Conservation (phyloP, 768 basidiomycete species). For the Kwoniella dendrophila region DNA sequence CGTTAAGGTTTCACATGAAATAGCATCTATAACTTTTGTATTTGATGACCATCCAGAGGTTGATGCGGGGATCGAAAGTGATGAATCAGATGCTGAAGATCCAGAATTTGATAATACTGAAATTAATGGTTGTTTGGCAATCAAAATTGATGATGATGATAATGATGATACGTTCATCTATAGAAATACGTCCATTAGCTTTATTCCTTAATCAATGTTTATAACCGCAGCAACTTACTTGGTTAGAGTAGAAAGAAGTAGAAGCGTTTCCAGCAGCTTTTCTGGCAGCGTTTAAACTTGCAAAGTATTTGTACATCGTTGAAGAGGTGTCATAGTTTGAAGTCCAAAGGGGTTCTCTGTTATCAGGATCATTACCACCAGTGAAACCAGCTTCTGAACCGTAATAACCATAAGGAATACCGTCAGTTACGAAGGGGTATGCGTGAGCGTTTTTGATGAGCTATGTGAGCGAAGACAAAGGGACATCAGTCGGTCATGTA, state of each 20-base stretch:
- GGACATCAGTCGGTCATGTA: too few species aligned
- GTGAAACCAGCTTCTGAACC: slow-evolving; percentile 50
- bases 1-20: slow-evolving; percentile 42
- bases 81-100: slow-evolving; percentile 24
- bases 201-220: neutral
- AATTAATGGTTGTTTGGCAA: slow-evolving; percentile 48
- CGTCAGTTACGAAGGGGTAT: slow-evolving; percentile 55
- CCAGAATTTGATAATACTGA: slow-evolving; percentile 51
- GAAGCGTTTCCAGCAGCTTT: slow-evolving; percentile 44
- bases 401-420: slow-evolving; percentile 57
- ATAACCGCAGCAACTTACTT: slow-evolving; percentile 24
- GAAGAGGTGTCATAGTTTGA: slow-evolving; percentile 41
- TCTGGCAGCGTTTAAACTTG: slow-evolving; percentile 46
- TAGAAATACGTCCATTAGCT: neutral
- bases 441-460: slow-evolving; percentile 56
- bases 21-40: slow-evolving; percentile 42
- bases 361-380: slow-evolving; percentile 53
- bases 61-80: slow-evolving; percentile 33
- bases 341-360: slow-evolving; percentile 54
- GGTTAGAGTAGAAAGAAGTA: slow-evolving; percentile 48
- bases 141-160: slow-evolving; percentile 40
- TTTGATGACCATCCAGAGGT: slow-evolving; percentile 36
- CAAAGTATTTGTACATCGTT: slow-evolving; percentile 51
- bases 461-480: neutral
- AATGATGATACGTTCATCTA: slow-evolving; percentile 41